These are phyloP conservation scores for Lactarius sanguifluus DNA, from an alignment of 768 basidiomycete species.

Conservation along the genomic window DNA sequence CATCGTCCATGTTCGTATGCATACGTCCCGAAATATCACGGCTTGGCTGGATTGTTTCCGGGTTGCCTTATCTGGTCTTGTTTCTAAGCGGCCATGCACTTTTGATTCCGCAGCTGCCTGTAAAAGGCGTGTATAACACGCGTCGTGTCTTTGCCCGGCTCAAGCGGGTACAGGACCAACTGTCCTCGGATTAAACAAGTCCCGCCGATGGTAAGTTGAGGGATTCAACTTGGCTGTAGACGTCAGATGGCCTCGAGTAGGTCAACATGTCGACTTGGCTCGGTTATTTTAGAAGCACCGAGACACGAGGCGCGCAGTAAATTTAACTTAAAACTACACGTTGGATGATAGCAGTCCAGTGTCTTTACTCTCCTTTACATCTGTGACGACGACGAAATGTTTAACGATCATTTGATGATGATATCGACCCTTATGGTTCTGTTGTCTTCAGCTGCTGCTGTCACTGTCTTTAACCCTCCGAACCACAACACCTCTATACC, in stretches of 20 bases:
- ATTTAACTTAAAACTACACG: neutral
- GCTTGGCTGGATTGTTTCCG: neutral
- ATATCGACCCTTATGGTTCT: slow-evolving; percentile 23
- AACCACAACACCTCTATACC: neutral
- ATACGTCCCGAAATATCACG: slow-evolving; percentile 27
- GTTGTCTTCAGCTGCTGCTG: slow-evolving; percentile 2
- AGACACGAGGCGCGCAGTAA: slow-evolving; percentile 1
- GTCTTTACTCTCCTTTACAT: slow-evolving; percentile 1
- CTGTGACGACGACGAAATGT: slow-evolving; percentile 26
- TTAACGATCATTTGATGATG: slow-evolving; percentile 28
- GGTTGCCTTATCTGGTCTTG: slow-evolving; percentile 3
- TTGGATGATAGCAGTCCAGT: neutral
- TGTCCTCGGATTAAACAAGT: neutral
- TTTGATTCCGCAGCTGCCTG: slow-evolving; percentile 15
- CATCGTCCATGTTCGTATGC: slow-evolving; percentile 35
- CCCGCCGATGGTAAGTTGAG: neutral
- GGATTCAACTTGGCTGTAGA: neutral
- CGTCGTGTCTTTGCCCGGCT: neutral
- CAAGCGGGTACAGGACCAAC: neutral
- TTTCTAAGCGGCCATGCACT: neutral
- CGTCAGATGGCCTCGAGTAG: neutral
- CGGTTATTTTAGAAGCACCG: neutral
- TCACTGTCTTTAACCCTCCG: neutral
- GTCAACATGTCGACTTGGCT: neutral
- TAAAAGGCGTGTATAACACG: slow-evolving; percentile 15